A percentile compares a stretch with the other conserved stretches of the same genome.
Conservation (phyloP, 2,329 filamentous ascomycete species). For the Aspergillus ruber region DNA sequence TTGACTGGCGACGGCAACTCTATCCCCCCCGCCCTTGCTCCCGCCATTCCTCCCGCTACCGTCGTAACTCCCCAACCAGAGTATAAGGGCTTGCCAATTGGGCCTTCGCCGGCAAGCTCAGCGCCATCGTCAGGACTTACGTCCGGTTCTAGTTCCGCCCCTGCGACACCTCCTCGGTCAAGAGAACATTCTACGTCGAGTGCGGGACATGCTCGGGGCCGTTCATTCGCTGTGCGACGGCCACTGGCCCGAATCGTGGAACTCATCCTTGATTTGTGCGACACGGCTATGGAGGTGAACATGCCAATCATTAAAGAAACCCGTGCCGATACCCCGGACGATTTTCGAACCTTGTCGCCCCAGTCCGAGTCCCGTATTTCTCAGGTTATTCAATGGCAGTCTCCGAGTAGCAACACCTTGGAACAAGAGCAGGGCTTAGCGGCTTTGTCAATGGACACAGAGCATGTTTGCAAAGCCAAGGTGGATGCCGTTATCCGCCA, state of each 20-base stretch:
- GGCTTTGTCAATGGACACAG: conserved; percentile 82
- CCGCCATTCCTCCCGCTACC: neutral
- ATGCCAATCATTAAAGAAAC: conserved; percentile 87
- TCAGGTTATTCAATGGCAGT: conserved; percentile 94
- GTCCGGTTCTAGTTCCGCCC: conserved; percentile 64
- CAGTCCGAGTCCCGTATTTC: conserved; percentile 92
- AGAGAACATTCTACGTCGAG: conserved; percentile 61
- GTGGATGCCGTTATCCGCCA: conserved; percentile 90
- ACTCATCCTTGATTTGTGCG: conserved; percentile 86
- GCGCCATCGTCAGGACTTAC: conserved; percentile 66
- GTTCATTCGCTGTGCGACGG: conserved; percentile 85
- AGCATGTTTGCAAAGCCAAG: conserved; percentile 75
- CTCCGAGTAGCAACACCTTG: conserved; percentile 79
- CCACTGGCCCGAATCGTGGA: conserved; percentile 92
- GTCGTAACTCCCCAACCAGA: conserved; percentile 56
- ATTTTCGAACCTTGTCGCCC: conserved; percentile 87
- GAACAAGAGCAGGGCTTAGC: conserved; percentile 91
- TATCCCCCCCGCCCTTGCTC: conserved; percentile 29
- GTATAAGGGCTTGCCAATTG: conserved; percentile 83
- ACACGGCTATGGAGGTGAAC: conserved; percentile 91
- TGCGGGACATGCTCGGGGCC: conserved; percentile 70
- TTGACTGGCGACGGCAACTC: conserved; percentile 25
- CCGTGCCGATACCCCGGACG: conserved; percentile 56
- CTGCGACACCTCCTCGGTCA: conserved; percentile 59
- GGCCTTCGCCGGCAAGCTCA: conserved; percentile 60